These are phyloP conservation scores for Phytophthora syringae DNA, from an alignment of 352 stramenopile genomes.

Conservation along the genomic window DNA sequence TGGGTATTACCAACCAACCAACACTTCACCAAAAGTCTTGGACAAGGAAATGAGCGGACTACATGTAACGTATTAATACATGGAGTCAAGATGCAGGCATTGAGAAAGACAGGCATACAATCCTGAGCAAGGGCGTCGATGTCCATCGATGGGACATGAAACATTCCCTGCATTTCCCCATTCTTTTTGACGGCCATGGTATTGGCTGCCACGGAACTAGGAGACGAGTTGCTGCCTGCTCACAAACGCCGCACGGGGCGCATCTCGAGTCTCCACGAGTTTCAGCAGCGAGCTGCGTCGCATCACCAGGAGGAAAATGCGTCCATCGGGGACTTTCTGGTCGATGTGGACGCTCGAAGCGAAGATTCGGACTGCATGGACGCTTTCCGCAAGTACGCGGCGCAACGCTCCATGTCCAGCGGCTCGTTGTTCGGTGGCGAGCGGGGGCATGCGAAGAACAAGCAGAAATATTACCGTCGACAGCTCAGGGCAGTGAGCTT, in stretches of 20 bases:
- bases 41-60: conserved; percentile 4
- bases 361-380: conserved; percentile 48
- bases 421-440: conserved; percentile 63
- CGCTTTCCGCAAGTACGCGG: conserved; percentile 38
- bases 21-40: neutral
- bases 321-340: conserved; percentile 20
- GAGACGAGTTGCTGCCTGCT: conserved; percentile 54
- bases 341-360: conserved; percentile 22
- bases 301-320: conserved; percentile 40
- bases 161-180: neutral
- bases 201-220: conserved; percentile 9
- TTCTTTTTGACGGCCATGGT: neutral
- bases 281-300: conserved; percentile 71
- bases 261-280: conserved; percentile 76
- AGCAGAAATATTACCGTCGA: conserved; percentile 52
- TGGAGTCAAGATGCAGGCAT: too few species aligned
- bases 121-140: neutral
- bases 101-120: too few species aligned
- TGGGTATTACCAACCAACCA: too few species aligned
- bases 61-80: too few species aligned
- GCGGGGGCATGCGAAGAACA: conserved; percentile 45
- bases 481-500: conserved; percentile 69
- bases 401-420: conserved; percentile 51
- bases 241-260: conserved; percentile 70
- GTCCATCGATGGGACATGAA: conserved; percentile 1